Conservation (phyloP, 495 filamentous ascomycete genomes). For the Hamigera avellanea region DNA sequence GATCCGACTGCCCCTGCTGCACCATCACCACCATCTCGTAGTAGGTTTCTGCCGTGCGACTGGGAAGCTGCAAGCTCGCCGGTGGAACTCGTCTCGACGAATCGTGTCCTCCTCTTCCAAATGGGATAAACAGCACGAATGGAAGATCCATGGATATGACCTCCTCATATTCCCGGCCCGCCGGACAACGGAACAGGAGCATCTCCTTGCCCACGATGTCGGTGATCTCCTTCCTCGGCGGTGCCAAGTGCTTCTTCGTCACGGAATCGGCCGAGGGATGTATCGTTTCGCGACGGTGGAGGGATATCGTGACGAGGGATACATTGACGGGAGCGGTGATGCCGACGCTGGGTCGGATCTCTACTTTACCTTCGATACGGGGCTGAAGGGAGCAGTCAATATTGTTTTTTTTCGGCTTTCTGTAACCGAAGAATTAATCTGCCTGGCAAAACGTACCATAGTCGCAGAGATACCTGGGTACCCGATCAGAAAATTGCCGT, state of each 20-base stretch:
- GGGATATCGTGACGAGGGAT: conserved; percentile 87
- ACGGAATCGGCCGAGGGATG: conserved; percentile 91
- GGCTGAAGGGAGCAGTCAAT: conserved; percentile 44
- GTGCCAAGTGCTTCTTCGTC: conserved; percentile 82
- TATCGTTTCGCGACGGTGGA: conserved; percentile 89
- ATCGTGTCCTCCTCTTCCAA: conserved; percentile 80
- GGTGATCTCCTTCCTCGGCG: conserved; percentile 80
- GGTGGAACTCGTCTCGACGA: conserved; percentile 80
- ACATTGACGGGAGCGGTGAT: conserved; percentile 79
- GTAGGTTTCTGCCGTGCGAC: conserved; percentile 85
- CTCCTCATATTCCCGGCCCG: conserved; percentile 73
- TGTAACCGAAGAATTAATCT: too few relatives aligned
- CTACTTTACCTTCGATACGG: conserved; percentile 93
- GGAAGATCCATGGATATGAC: conserved; percentile 96
- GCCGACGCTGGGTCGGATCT: conserved; percentile 78
- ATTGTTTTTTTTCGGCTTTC: too few relatives aligned
- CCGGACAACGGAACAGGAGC: conserved; percentile 74
- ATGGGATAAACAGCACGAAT: conserved; percentile 95
- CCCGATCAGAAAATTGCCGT: conserved; percentile 91
- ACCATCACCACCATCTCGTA: conserved; percentile 96
- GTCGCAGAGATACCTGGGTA: conserved; percentile 98
- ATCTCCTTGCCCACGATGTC: conserved; percentile 95
- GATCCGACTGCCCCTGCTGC: conserved; percentile 74
- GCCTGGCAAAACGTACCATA: conserved; percentile 66
- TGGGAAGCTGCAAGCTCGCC: conserved; percentile 81